Conservation (phyloP, 495 filamentous ascomycete genomes). For the Thozetella sp. region DNA sequence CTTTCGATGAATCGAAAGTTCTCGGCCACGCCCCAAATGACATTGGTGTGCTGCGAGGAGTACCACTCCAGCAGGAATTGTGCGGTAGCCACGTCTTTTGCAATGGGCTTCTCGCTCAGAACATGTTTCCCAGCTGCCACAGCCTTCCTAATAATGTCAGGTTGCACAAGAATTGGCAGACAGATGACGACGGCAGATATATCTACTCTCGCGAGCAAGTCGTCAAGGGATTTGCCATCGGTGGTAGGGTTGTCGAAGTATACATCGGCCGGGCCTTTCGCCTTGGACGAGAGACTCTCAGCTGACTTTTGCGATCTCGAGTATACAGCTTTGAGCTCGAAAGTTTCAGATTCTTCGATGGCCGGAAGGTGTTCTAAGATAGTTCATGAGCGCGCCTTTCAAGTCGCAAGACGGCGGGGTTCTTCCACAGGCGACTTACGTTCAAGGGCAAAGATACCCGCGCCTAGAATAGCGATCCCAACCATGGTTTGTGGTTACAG, state of each 20-base stretch:
- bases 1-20: constrained; percentile 71
- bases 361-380: constrained; percentile 42
- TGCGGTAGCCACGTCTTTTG: constrained; percentile 63
- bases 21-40: constrained; percentile 72
- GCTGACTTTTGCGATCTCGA: constrained; percentile 55
- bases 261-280: constrained; percentile 40
- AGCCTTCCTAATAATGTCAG: constrained; percentile 55
- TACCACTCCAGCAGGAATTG: constrained; percentile 63
- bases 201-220: constrained; percentile 65
- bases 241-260: constrained; percentile 57
- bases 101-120: constrained; percentile 79
- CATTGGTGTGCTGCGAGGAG: constrained; percentile 33
- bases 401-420: constrained; percentile 7
- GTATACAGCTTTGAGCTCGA: constrained; percentile 63
- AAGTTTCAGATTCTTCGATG: constrained; percentile 39
- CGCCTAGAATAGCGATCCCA: constrained; percentile 68
- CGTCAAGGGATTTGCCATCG: constrained; percentile 50
- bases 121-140: constrained; percentile 77
- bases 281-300: constrained; percentile 24
- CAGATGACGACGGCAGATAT: constrained; percentile 70
- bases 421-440: constrained; percentile 31
- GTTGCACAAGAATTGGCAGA: constrained; percentile 63
- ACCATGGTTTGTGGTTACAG: constrained; percentile 22
- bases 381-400: background rate
- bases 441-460: constrained; percentile 52